Evolutionary conservation across 1,139 yeast genomes (phyloP).

Genomic region (Saccharomyces hybrid): DNA sequence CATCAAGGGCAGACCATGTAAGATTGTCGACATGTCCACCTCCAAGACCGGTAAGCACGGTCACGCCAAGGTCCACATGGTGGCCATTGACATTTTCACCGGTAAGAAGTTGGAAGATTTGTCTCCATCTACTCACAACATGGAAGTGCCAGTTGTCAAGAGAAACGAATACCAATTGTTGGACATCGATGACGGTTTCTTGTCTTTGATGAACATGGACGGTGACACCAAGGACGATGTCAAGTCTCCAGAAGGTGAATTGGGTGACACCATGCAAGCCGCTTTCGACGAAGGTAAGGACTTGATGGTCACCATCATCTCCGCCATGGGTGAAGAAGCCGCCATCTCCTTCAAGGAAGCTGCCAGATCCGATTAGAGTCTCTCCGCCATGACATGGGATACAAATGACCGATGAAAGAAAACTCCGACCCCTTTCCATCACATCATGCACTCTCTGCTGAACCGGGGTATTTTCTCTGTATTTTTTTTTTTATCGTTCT

Average conservation of each 20-base stretch:
- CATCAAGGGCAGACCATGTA: slow-evolving; percentile 99
- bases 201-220: slow-evolving; percentile 91
- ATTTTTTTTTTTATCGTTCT: not conserved
- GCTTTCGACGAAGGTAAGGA: slow-evolving; percentile 98
- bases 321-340: slow-evolving; percentile 99
- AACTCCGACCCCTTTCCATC: not conserved
- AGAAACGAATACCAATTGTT: slow-evolving; percentile 96
- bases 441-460: not conserved
- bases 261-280: slow-evolving; percentile 84
- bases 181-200: slow-evolving; percentile 97
- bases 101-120: slow-evolving; percentile 99
- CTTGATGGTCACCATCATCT: slow-evolving; percentile 86
- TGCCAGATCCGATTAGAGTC: slow-evolving; percentile 53
- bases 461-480: not conserved
- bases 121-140: slow-evolving; percentile 99
- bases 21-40: slow-evolving; percentile 99
- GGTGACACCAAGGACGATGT: slow-evolving; percentile 99
- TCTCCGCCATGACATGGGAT: not conserved
- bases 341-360: slow-evolving; percentile 97
- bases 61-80: slow-evolving; percentile 99
- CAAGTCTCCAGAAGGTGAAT: slow-evolving; percentile 94
- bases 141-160: slow-evolving; percentile 97
- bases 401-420: not conserved
- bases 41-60: slow-evolving; percentile 99
- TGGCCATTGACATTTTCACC: slow-evolving; percentile 97